Conservation (phyloP, 495 filamentous ascomycete genomes). For the Penicillium cinerascens region DNA sequence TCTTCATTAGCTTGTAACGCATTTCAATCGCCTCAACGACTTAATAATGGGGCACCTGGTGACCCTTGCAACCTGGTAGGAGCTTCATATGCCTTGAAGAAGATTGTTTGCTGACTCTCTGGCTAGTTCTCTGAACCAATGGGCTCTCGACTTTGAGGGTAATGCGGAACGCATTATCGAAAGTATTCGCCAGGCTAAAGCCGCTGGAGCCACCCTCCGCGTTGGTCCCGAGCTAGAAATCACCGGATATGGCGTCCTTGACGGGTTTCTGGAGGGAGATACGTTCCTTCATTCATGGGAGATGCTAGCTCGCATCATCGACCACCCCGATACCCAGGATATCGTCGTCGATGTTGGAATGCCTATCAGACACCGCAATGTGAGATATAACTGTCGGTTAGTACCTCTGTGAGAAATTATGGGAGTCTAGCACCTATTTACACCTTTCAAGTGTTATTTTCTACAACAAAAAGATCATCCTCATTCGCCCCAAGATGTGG, state of each 20-base stretch:
- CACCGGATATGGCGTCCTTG: constrained; percentile 59
- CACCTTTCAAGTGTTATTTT: constrained; percentile 51
- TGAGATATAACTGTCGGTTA: constrained; percentile 67
- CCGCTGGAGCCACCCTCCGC: constrained; percentile 63
- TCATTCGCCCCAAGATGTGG: constrained; percentile 80
- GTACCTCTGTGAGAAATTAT: neutral
- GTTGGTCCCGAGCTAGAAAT: constrained; percentile 75
- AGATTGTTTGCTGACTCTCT: constrained; percentile 8
- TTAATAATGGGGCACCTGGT: constrained; percentile 40
- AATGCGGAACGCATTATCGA: constrained; percentile 74
- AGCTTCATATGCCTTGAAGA: neutral
- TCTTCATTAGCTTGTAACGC: neutral
- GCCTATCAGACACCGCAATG: constrained; percentile 60
- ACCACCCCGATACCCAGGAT: constrained; percentile 61
- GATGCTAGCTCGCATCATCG: constrained; percentile 54
- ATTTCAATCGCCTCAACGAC: neutral
- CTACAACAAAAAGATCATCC: constrained; percentile 63
- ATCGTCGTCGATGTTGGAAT: constrained; percentile 80
- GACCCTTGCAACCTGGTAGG: constrained; percentile 40
- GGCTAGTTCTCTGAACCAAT: constrained; percentile 45
- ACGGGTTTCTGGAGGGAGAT: constrained; percentile 33
- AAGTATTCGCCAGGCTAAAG: constrained; percentile 69
- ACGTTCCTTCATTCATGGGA: constrained; percentile 71
- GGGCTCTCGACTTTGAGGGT: constrained; percentile 76
- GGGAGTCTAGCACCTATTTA: neutral